Conservation (phyloP, 1,284 basidiomycete genomes). For the Austropuccinia psidii region DNA sequence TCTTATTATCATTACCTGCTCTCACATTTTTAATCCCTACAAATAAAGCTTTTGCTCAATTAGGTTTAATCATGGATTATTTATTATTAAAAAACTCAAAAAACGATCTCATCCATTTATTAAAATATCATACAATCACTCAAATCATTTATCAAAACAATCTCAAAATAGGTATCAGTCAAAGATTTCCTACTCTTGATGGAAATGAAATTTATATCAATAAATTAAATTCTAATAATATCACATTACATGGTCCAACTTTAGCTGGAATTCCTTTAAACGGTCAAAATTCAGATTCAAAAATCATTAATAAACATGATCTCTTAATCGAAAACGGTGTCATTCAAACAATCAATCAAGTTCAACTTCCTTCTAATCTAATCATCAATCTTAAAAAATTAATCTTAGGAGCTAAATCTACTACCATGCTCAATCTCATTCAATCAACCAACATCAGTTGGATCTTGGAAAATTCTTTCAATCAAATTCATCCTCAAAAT, state of each 20-base stretch:
- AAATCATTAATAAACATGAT: slow-evolving; percentile 51
- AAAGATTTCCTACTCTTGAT: slow-evolving; percentile 46
- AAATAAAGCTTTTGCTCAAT: slow-evolving; percentile 74
- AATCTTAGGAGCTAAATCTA: slow-evolving; percentile 67
- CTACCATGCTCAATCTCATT: slow-evolving; percentile 76
- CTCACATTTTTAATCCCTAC: slow-evolving; percentile 80
- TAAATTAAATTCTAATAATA: slow-evolving; percentile 50
- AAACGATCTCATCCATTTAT: slow-evolving; percentile 67
- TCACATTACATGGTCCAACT: slow-evolving; percentile 42
- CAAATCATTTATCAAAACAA: slow-evolving; percentile 66
- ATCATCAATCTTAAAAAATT: slow-evolving; percentile 80
- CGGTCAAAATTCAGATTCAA: slow-evolving; percentile 1
- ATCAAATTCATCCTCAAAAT: not conserved
- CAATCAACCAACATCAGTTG: slow-evolving; percentile 75
- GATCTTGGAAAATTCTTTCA: slow-evolving; percentile 77
- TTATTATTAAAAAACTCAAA: slow-evolving; percentile 64
- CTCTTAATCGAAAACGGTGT: slow-evolving; percentile 79
- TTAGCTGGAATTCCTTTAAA: slow-evolving; percentile 56
- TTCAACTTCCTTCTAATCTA: slow-evolving; percentile 81
- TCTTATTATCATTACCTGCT: slow-evolving; percentile 60
- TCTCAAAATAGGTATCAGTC: slow-evolving; percentile 39
- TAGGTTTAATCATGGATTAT: slow-evolving; percentile 83
- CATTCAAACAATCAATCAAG: slow-evolving; percentile 74
- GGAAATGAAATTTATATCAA: slow-evolving; percentile 49
- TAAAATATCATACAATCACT: slow-evolving; percentile 75